Evolutionary conservation across 2,329 filamentous ascomycete species (phyloP).

Genomic region (Emydomyces testavorans): DNA sequence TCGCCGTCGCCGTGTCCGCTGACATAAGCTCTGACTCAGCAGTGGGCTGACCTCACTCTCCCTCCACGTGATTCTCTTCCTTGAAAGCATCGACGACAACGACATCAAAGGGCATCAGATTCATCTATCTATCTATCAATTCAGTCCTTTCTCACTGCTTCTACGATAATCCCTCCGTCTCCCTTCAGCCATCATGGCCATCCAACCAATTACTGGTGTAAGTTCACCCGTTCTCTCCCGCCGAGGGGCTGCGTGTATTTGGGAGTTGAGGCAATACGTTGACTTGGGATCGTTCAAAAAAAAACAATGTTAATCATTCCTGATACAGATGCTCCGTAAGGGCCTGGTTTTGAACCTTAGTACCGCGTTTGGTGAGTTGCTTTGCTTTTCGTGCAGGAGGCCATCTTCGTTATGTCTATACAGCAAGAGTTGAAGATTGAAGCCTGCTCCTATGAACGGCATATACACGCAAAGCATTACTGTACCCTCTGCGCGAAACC

Average conservation of each 20-base stretch:
- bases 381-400: not conserved
- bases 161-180: not conserved
- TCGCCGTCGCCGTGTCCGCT: not conserved
- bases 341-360: slow-evolving; percentile 55
- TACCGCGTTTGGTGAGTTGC: slow-evolving; percentile 50
- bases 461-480: not conserved
- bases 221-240: slow-evolving; percentile 19
- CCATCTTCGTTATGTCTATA: not conserved
- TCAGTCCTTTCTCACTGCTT: not conserved
- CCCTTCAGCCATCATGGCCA: slow-evolving; percentile 29
- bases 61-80: slow-evolving; percentile 1
- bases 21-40: slow-evolving; percentile 4
- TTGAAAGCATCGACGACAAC: slow-evolving; percentile 3
- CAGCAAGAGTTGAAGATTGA: not conserved
- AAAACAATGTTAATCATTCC: slow-evolving; percentile 7
- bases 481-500: not conserved
- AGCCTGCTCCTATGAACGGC: not conserved
- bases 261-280: not conserved
- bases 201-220: slow-evolving; percentile 40
- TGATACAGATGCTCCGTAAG: slow-evolving; percentile 51
- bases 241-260: not conserved
- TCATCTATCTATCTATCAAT: too few relatives aligned
- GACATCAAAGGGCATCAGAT: too few relatives aligned
- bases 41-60: slow-evolving; percentile 5
- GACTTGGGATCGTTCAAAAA: too few relatives aligned